Percentiles rank a stretch among this genome's conserved stretches.
Evolutionary conservation across 306 rosid species (phyloP).

Genomic region (Abrus pulchellus): DNA sequence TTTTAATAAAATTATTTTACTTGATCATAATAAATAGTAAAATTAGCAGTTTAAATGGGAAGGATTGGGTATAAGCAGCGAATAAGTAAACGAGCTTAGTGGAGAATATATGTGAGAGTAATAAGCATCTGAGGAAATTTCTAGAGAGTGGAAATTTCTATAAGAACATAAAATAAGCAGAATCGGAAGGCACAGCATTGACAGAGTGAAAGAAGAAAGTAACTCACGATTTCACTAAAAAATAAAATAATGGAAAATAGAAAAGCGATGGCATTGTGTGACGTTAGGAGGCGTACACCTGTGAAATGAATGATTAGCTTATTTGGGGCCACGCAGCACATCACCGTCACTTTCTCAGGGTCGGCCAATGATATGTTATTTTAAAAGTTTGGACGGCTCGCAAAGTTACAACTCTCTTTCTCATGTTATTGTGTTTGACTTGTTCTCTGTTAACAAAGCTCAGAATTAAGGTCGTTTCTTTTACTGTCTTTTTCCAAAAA

Average conservation of each 20-base stretch:
- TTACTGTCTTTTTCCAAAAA: too few relatives aligned
- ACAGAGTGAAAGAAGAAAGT: neutral
- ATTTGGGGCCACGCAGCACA: slow-evolving; percentile 4
- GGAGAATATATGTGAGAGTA: neutral
- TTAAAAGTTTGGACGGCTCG: slow-evolving; percentile 47
- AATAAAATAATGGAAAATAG: neutral
- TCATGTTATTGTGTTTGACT: slow-evolving; percentile 34
- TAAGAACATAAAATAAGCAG: neutral
- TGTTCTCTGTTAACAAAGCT: slow-evolving; percentile 2
- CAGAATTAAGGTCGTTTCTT: too few relatives aligned
- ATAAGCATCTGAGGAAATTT: neutral
- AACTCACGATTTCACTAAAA: slow-evolving; percentile 9
- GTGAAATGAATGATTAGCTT: slow-evolving; percentile 1
- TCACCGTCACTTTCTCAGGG: neutral
- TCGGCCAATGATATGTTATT: slow-evolving; percentile 23
- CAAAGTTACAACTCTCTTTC: slow-evolving; percentile 25
- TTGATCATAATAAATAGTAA: too few relatives aligned
- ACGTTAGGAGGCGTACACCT: slow-evolving; percentile 4
- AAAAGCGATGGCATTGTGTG: neutral
- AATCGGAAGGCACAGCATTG: neutral
- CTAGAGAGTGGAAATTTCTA: neutral
- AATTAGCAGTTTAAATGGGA: too few relatives aligned
- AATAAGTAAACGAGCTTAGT: neutral
- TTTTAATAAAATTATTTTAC: too few relatives aligned
- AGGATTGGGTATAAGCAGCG: neutral